Base-by-base conservation (phyloP, 2,329 filamentous ascomycete species). In the Orbilia oligospora region DNA sequence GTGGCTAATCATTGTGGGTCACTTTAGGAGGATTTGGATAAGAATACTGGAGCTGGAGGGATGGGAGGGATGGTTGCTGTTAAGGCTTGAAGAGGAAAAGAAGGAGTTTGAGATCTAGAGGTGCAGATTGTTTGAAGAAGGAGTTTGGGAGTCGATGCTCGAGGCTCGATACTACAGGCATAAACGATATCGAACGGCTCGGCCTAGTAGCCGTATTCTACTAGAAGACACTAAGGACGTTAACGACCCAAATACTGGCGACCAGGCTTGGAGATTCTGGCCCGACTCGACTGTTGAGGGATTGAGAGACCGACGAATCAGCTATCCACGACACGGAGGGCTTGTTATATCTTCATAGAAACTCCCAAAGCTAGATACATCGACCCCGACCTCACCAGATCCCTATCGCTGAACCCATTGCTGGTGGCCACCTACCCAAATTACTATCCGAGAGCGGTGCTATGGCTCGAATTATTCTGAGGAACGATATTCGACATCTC, bases 11-110 rank as follows among this genome's bases (percentile, higher is more conserved):
- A 16, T 1, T 41, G 18, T 10, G n/a, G n/a, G n/a, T n/a, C n/a
- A 30, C 64, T 51, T 61, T 81, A 89, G 86, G 86, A 87, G 76
- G 87, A 88, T 83, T 83, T 89, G 66, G 87, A 87, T 3, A 87
- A 87, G 81, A 84, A 85, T 33, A 85, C 86, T 71, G 81, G 82
- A 41, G 75, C 77, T 12, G 81, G 82, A 53, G 76, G 81, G 44
- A 80, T 81, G 24, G 79, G 83, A 16, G 81, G 81, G 18, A 81
- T 83, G 33, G 83, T 86, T 76, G 82, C 85, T 72, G 84, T 86
- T 55, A 83, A 85, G 70, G 85, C 84, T 53, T 86, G 83, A 85
- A 80, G 9, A 53, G 20, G 22, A 10, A 18, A n/a, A n/a, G 48
- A 27, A 10, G 16, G 48, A 20, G 27, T 6, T 30, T 3, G 22